A percentile compares a stretch with the other conserved stretches of the same genome.
Conservation (phyloP, 2,329 filamentous ascomycete genomes). For the Pyrenophora graminea region DNA sequence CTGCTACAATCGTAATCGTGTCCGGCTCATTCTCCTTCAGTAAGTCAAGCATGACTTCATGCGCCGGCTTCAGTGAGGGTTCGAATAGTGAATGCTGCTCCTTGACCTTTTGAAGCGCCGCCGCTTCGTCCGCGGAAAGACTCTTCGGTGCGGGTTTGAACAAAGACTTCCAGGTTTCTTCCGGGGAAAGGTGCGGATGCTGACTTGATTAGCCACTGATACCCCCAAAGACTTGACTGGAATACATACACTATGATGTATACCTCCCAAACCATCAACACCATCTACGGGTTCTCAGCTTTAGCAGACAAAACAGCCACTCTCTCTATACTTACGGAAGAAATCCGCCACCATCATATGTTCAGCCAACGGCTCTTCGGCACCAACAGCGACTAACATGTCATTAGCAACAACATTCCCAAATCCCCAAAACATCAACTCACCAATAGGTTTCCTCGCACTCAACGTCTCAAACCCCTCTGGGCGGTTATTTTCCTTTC, state of each 20-base stretch:
- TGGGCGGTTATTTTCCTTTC: constrained; percentile 67
- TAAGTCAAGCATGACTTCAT: constrained; percentile 87
- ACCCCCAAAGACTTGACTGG: background rate
- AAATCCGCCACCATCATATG: constrained; percentile 71
- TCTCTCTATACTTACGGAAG: constrained; percentile 69
- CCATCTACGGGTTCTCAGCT: constrained; percentile 47
- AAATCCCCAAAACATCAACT: background rate
- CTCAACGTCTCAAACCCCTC: constrained; percentile 75
- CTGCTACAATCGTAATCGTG: constrained; percentile 85
- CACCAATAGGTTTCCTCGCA: constrained; percentile 70
- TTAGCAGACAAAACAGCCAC: too few relatives aligned
- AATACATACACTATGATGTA: constrained; percentile 49
- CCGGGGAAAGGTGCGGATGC: constrained; percentile 55
- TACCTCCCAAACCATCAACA: constrained; percentile 54
- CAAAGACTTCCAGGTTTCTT: constrained; percentile 54
- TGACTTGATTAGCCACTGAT: constrained; percentile 21
- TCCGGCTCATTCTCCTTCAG: constrained; percentile 79
- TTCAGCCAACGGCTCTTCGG: constrained; percentile 82
- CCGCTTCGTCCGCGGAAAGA: constrained; percentile 38
- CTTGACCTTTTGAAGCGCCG: constrained; percentile 44
- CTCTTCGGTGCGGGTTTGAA: constrained; percentile 46
- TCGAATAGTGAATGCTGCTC: constrained; percentile 63
- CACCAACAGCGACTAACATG: constrained; percentile 72
- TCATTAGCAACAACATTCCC: background rate
- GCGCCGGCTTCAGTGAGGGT: constrained; percentile 72